phyloP scores from a whole-genome alignment of 352 stramenopile species.

The Pythium phragmiticola region DNA sequence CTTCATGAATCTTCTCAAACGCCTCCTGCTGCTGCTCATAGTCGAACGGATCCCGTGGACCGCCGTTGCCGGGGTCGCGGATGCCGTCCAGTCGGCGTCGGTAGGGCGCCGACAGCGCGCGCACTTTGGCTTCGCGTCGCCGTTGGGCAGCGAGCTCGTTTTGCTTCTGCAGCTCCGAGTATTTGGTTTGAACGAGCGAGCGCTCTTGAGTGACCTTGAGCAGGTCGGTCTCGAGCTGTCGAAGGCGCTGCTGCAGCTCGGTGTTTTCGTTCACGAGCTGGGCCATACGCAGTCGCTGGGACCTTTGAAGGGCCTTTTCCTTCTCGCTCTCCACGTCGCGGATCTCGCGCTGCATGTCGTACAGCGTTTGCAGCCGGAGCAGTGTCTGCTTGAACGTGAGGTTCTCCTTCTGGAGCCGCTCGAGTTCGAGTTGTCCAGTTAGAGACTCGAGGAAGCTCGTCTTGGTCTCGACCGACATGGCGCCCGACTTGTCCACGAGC shows the following conservation, averaged over 20 bases:
- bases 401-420: conserved; percentile 61
- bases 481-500: conserved; percentile 55
- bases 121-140: conserved; percentile 49
- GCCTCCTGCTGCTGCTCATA: conserved; percentile 42
- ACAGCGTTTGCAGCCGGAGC: conserved; percentile 61
- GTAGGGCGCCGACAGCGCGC: conserved; percentile 43
- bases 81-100: conserved; percentile 17
- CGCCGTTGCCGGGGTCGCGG: neutral
- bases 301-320: conserved; percentile 35
- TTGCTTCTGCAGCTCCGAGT: conserved; percentile 41
- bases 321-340: conserved; percentile 38
- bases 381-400: conserved; percentile 63
- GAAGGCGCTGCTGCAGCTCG: conserved; percentile 46
- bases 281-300: conserved; percentile 35
- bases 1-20: conserved; percentile 35
- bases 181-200: conserved; percentile 44
- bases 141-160: conserved; percentile 38
- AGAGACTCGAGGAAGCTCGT: conserved; percentile 43
- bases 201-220: conserved; percentile 50
- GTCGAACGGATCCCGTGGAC: neutral
- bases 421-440: conserved; percentile 38
- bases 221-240: conserved; percentile 50
- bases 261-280: conserved; percentile 45
- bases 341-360: conserved; percentile 59
- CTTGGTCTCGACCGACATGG: conserved; percentile 56